Conservation (phyloP, 164 flowering plant genomes). For the Annona cherimola region DNA sequence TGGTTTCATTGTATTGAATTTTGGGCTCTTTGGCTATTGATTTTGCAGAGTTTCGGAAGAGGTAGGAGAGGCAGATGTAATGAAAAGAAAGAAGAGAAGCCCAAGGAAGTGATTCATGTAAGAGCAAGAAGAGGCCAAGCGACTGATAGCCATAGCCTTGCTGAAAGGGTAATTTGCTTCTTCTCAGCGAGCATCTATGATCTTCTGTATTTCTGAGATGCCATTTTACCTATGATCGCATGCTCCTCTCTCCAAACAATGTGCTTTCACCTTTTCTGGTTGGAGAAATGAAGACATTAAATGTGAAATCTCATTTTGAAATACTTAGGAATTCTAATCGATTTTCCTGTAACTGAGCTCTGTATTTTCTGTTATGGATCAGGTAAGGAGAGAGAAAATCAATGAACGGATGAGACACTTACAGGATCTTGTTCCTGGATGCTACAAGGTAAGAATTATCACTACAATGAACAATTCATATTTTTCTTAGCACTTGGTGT, state of each 20-base stretch:
- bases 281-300: no score
- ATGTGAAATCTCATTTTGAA: not conserved
- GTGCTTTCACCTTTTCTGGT: no score
- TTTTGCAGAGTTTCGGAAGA: constrained; percentile 27
- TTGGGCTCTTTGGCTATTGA: not conserved
- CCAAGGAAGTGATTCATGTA: constrained; percentile 60
- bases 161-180: constrained; percentile 47
- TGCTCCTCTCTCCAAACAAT: no score
- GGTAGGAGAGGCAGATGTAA: constrained; percentile 33
- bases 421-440: constrained; percentile 69
- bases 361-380: constrained; percentile 1
- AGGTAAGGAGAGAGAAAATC: constrained; percentile 64
- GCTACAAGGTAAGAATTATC: constrained; percentile 43
- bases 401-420: constrained; percentile 53
- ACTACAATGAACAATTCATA: not conserved
- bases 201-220: not conserved
- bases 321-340: not conserved
- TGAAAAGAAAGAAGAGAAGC: constrained; percentile 30
- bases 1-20: not conserved
- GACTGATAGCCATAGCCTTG: constrained; percentile 71
- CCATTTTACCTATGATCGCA: no score
- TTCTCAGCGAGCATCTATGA: not conserved
- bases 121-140: constrained; percentile 75
- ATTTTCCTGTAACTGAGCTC: not conserved
- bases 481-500: no score